phyloP scores from a whole-genome alignment of 345 rosid species.

The Eutrema heterophyllum region DNA sequence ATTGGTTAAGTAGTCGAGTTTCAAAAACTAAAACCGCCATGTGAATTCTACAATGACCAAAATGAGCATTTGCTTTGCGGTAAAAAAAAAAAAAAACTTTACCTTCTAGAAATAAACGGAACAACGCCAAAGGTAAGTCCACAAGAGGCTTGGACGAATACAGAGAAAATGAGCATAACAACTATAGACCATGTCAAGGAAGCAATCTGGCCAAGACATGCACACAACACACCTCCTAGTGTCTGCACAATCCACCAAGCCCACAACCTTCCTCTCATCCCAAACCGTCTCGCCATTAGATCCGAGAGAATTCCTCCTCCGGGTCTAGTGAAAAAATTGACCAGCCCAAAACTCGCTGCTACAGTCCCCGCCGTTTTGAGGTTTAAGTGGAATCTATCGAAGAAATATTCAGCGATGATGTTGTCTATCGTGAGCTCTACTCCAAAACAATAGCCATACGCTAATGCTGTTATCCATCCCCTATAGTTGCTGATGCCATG shows the following conservation, averaged over 20 bases:
- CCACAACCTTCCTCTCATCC: conserved; percentile 94
- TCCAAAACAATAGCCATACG: conserved; percentile 93
- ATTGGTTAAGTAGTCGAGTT: too few relatives aligned
- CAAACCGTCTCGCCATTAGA: conserved; percentile 49
- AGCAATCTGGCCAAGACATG: conserved; percentile 44
- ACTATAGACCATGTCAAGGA: conserved; percentile 48
- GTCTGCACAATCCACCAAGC: conserved; percentile 74
- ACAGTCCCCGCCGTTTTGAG: conserved; percentile 81
- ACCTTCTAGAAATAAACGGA: conserved; percentile 88
- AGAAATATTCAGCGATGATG: conserved; percentile 81
- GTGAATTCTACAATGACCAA: neutral
- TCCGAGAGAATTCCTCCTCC: conserved; percentile 76
- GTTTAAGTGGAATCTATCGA: conserved; percentile 65
- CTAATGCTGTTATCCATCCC: conserved; percentile 82
- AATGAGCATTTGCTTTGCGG: neutral
- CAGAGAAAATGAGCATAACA: conserved; percentile 69
- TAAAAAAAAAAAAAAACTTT: neutral
- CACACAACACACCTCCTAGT: conserved; percentile 61
- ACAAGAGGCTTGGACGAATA: conserved; percentile 84
- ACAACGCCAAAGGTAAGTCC: conserved; percentile 89
- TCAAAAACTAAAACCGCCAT: too few relatives aligned
- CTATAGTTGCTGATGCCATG: conserved; percentile 64
- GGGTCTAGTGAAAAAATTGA: conserved; percentile 74
- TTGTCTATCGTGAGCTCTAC: conserved; percentile 84
- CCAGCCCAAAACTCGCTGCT: conserved; percentile 82